Evolutionary conservation across 2,329 filamentous ascomycete species (phyloP).

Genomic region (Beauveria asiatica): DNA sequence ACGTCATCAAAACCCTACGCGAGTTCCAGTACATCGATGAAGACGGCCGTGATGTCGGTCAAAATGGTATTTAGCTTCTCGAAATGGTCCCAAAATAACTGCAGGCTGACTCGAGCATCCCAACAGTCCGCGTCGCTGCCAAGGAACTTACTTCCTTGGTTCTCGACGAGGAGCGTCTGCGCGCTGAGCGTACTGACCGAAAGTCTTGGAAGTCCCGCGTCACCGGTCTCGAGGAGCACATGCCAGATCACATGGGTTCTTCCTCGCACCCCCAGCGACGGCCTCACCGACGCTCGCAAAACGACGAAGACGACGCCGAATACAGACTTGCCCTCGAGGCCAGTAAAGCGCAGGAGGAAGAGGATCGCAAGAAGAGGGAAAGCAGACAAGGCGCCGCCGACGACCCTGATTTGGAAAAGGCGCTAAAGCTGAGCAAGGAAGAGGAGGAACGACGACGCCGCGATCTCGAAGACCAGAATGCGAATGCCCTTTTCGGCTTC

Average conservation of each 20-base stretch:
- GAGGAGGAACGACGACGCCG: slow-evolving; percentile 85
- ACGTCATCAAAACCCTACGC: slow-evolving; percentile 95
- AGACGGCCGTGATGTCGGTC: slow-evolving; percentile 88
- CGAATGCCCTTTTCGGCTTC: slow-evolving; percentile 73
- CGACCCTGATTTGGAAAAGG: slow-evolving; percentile 88
- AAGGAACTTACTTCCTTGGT: slow-evolving; percentile 92
- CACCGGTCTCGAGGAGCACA: slow-evolving; percentile 80
- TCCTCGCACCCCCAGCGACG: slow-evolving; percentile 30
- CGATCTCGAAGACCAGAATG: slow-evolving; percentile 80
- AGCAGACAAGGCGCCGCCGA: slow-evolving; percentile 49
- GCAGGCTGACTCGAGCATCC: slow-evolving; percentile 13
- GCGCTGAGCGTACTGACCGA: slow-evolving; percentile 81
- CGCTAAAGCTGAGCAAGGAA: slow-evolving; percentile 87
- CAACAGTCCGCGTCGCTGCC: slow-evolving; percentile 79
- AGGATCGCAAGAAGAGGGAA: slow-evolving; percentile 70
- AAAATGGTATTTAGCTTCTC: slow-evolving; percentile 65
- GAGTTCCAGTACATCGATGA: slow-evolving; percentile 97
- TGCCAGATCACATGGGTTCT: slow-evolving; percentile 33
- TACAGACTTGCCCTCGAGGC: slow-evolving; percentile 87
- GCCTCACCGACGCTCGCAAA: slow-evolving; percentile 40
- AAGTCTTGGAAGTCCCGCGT: slow-evolving; percentile 97
- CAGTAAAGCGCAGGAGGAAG: slow-evolving; percentile 90
- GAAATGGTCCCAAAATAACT: neutral
- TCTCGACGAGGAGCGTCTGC: slow-evolving; percentile 85
- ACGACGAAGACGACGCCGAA: slow-evolving; percentile 81